These are phyloP conservation scores for Vanilla planifolia DNA, from an alignment of 106 monocot genomes.

Conservation along the genomic window DNA sequence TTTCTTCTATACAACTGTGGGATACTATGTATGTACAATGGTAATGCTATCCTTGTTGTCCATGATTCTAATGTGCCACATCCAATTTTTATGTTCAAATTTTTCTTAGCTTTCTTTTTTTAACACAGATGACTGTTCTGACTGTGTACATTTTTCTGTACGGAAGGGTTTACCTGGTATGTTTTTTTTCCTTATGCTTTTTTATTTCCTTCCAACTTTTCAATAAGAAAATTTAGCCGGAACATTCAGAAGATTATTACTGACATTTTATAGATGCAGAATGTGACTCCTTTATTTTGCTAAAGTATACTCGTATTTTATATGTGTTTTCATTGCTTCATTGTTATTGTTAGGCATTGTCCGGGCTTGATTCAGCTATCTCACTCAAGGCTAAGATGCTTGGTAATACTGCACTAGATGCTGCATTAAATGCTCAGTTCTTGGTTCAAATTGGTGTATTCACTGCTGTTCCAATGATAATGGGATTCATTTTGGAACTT, in stretches of 20 bases:
- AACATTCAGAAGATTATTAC: background rate
- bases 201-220: background rate
- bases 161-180: slow-evolving; percentile 92
- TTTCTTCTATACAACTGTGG: slow-evolving; percentile 91
- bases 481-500: slow-evolving; percentile 85
- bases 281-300: no score
- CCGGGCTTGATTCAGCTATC: slow-evolving; percentile 78
- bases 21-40: slow-evolving; percentile 93
- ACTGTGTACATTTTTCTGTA: slow-evolving; percentile 90
- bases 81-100: background rate
- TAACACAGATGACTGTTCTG: slow-evolving; percentile 88
- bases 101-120: slow-evolving; percentile 10
- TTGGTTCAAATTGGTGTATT: slow-evolving; percentile 95
- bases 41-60: slow-evolving; percentile 25
- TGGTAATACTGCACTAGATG: slow-evolving; percentile 80
- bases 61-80: background rate
- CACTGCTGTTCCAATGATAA: slow-evolving; percentile 96
- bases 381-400: slow-evolving; percentile 37
- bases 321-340: background rate
- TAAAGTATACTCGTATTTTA: no score
- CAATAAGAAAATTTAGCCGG: background rate
- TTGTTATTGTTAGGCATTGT: slow-evolving; percentile 65
- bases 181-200: background rate
- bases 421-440: slow-evolving; percentile 95
- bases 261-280: no score